Percentiles rank a stretch among this genome's conserved stretches.
Evolutionary conservation across 768 basidiomycete genomes (phyloP).

Genomic region (Hygrophoropsis aurantiaca): DNA sequence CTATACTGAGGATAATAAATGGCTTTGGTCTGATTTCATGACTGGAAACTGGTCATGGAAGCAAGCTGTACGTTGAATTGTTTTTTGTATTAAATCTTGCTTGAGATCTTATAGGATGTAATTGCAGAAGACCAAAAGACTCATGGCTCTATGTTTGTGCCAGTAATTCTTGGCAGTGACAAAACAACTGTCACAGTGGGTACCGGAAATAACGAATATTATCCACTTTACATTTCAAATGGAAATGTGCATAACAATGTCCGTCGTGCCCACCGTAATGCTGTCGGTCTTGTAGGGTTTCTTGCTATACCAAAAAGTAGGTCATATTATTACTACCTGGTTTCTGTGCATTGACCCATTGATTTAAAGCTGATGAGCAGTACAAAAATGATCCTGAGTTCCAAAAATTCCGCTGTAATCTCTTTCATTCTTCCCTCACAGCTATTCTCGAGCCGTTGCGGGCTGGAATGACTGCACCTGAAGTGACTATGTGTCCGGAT

Average conservation of each 20-base stretch:
- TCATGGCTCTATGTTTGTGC: conserved; percentile 12
- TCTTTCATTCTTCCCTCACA: conserved; percentile 29
- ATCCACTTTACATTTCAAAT: no score
- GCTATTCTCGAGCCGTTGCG: conserved; percentile 17
- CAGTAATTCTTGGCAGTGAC: conserved; percentile 19
- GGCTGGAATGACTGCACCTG: conserved; percentile 8
- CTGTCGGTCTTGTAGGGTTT: no score
- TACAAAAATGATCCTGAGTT: no score
- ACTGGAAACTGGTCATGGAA: conserved; percentile 40
- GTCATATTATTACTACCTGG: no score
- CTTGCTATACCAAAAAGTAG: no score
- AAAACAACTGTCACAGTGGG: conserved; percentile 22
- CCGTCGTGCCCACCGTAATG: no score
- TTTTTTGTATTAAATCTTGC: no score
- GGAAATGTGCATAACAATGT: no score
- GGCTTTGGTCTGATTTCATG: conserved; percentile 36
- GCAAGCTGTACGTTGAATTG: conserved; percentile 32
- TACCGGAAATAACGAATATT: conserved; percentile 16
- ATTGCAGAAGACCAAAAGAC: no score
- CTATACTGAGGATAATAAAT: conserved; percentile 18
- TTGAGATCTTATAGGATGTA: no score
- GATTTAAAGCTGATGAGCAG: no score
- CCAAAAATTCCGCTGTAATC: conserved; percentile 25
- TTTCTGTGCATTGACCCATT: no score
- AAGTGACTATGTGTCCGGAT: conserved; percentile 23